Evolutionary conservation across 495 filamentous ascomycete species (phyloP), one percentile per base, ranked within the genome.

Genomic region (Xylaria castorea): DNA sequence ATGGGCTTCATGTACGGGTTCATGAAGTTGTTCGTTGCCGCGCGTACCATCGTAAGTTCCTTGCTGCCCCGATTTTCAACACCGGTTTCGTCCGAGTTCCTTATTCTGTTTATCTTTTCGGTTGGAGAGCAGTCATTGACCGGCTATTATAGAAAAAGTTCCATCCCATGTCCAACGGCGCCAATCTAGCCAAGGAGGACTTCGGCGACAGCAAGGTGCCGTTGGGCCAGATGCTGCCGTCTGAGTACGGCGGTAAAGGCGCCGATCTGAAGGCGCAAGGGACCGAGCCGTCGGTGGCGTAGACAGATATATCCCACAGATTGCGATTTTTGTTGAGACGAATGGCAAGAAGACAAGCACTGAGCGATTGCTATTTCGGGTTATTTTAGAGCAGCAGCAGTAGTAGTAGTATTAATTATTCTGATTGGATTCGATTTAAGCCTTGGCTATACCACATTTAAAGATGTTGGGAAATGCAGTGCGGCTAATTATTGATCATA

Each of bases 1-100:
- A 97, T 97, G 94, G 91, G 92, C 60, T 97, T 94, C 89, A 86
- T 97, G 79, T 97, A 92, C 78, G 81, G 81, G 38, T 85, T 91
- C 66, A 92, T 97, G 85, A 97, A 94, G 86, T 80, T 93, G 27
- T 88, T 97, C 77, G 82, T 96, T 55, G 89, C 90, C 70, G 85
- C 88, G 75, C 93, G 94, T 81, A 97, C 93, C 4, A 86, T 91
- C 74, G 70, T 72, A 36, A 64, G 69, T 71, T 1, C 8, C 36
- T 16, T 3, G 3, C n/a, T 27, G 2, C 18, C 18, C 32, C 6
- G n/a, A n/a, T n/a, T n/a, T n/a, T n/a, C n/a, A n/a, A n/a, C n/a
- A n/a, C n/a, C 46, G 12, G 18, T 57, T 27, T n/a, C 44, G 50
- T 50, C 27, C 32, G 12, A 4, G 22, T 34, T 42, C 12, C 3